A percentile compares a stretch with the other conserved stretches of the same genome.
These are phyloP conservation scores for Metschnikowia lunata DNA, from an alignment of 805 yeast species.

Conservation along the genomic window DNA sequence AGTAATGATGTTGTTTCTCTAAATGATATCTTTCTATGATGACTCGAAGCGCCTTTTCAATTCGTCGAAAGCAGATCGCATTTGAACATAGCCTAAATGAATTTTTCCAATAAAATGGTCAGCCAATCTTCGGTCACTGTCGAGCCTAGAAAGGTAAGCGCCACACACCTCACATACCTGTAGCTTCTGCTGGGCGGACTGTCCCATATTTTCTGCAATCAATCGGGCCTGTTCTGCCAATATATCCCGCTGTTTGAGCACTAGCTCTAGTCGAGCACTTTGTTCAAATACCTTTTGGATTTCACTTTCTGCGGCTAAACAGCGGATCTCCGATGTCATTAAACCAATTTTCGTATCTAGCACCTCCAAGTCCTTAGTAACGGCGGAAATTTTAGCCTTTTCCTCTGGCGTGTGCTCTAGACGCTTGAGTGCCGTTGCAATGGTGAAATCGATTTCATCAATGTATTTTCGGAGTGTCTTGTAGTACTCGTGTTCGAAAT, in stretches of 20 bases:
- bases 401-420: slow-evolving; percentile 76
- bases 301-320: slow-evolving; percentile 47
- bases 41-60: slow-evolving; percentile 20
- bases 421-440: slow-evolving; percentile 56
- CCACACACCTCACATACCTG: slow-evolving; percentile 92
- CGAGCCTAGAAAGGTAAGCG: slow-evolving; percentile 78
- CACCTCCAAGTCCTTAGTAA: slow-evolving; percentile 54
- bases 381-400: slow-evolving; percentile 49
- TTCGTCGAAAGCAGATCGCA: slow-evolving; percentile 54
- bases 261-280: slow-evolving; percentile 41
- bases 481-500: slow-evolving; percentile 47
- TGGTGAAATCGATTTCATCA: slow-evolving; percentile 61
- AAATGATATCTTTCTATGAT: too few species aligned
- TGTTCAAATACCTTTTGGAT: slow-evolving; percentile 44
- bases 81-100: slow-evolving; percentile 75
- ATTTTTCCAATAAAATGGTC: slow-evolving; percentile 88
- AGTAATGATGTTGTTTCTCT: neutral
- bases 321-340: slow-evolving; percentile 60
- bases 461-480: slow-evolving; percentile 52
- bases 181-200: slow-evolving; percentile 81
- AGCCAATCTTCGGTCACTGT: slow-evolving; percentile 81
- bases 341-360: slow-evolving; percentile 62
- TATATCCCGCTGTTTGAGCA: slow-evolving; percentile 45
- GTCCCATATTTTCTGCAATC: slow-evolving; percentile 70
- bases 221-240: slow-evolving; percentile 54